Conservation (phyloP, 2,329 filamentous ascomycete species). For the Bipolaris zeicola region DNA sequence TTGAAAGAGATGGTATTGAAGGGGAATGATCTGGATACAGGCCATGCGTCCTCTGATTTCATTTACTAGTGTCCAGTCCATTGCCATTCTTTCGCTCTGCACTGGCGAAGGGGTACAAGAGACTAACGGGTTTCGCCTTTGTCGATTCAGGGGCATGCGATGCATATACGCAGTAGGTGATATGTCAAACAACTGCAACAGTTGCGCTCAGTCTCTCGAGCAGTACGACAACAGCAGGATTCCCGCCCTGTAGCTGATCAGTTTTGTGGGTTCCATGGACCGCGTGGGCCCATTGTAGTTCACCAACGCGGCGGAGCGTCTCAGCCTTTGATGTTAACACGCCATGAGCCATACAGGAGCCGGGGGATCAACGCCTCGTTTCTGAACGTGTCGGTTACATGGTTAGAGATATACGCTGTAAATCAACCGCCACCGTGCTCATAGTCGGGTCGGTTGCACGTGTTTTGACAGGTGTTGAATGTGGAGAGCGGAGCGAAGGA, state of each 20-base stretch:
- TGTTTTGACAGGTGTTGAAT: neutral
- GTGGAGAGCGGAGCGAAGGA: neutral
- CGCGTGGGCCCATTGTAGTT: neutral
- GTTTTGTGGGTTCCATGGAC: neutral
- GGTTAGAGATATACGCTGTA: neutral
- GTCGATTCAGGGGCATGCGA: neutral
- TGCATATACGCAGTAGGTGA: neutral
- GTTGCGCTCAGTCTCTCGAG: neutral
- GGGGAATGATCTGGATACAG: constrained; percentile 2
- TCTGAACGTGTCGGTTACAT: neutral
- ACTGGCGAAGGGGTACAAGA: neutral
- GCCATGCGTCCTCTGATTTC: neutral
- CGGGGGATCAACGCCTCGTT: neutral
- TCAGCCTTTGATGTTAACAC: neutral
- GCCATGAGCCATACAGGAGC: neutral
- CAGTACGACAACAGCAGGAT: neutral
- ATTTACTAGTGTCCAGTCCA: neutral
- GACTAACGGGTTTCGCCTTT: neutral
- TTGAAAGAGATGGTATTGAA: neutral
- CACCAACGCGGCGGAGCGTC: neutral
- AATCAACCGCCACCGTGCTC: neutral
- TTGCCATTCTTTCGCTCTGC: neutral
- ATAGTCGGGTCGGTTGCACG: neutral
- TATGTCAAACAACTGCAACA: neutral
- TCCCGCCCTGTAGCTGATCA: neutral